Conservation (phyloP, 768 basidiomycete genomes). For the Polyporus arcularius region DNA sequence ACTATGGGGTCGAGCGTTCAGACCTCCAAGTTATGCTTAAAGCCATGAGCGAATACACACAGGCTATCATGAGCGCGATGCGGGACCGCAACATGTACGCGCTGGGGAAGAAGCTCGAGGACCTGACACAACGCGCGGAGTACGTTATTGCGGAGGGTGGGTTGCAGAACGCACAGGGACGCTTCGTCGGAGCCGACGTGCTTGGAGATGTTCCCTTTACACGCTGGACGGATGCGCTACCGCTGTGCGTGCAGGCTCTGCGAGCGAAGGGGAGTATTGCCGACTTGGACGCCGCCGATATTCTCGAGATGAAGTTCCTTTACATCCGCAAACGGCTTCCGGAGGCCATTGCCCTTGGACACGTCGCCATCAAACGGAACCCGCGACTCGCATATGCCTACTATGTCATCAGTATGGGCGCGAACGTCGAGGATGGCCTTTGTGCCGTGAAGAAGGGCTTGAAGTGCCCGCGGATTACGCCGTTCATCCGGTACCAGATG, state of each 20-base stretch:
- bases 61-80: constrained; percentile 52
- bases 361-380: constrained; percentile 50
- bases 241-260: constrained; percentile 59
- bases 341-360: constrained; percentile 50
- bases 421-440: constrained; percentile 49
- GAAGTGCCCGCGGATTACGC: constrained; percentile 53
- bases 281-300: constrained; percentile 58
- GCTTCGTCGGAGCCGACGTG: constrained; percentile 44
- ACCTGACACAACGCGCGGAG: constrained; percentile 56
- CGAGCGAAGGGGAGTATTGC: constrained; percentile 40
- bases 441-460: constrained; percentile 67
- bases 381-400: constrained; percentile 65
- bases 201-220: constrained; percentile 56
- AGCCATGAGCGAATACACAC: constrained; percentile 45
- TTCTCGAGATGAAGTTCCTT: constrained; percentile 61
- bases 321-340: constrained; percentile 50
- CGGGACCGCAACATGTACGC: constrained; percentile 50
- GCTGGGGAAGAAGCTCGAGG: constrained; percentile 51
- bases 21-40: constrained; percentile 41
- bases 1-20: constrained; percentile 48
- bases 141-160: constrained; percentile 59
- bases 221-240: constrained; percentile 59
- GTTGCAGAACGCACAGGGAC: constrained; percentile 46
- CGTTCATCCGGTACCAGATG: constrained; percentile 57
- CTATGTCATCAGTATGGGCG: constrained; percentile 56